Percentiles rank a stretch among this genome's conserved stretches.
These are phyloP conservation scores for Liquidambar formosana DNA, from an alignment of 164 flowering plant genomes.

Conservation along the genomic window DNA sequence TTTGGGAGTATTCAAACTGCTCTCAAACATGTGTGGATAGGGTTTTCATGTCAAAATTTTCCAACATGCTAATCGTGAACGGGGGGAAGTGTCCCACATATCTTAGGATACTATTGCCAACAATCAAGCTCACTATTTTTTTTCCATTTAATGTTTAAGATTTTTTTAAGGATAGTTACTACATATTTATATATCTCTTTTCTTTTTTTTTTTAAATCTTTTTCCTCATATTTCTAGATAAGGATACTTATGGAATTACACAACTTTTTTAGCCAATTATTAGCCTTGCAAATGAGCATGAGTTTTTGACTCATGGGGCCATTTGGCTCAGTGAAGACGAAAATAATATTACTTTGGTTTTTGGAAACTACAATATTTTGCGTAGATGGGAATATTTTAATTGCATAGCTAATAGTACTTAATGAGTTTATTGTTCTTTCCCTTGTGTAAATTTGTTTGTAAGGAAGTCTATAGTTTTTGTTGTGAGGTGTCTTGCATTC, in stretches of 20 bases:
- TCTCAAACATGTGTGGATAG: neutral
- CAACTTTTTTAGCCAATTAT: neutral
- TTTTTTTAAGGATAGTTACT: neutral
- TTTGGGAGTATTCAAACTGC: neutral
- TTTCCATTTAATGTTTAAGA: neutral
- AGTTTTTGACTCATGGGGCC: neutral
- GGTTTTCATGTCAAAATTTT: neutral
- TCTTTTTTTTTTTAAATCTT: too few relatives aligned
- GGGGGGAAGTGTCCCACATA: neutral
- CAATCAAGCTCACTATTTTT: neutral
- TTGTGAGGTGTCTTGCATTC: too few relatives aligned
- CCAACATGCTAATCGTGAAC: neutral
- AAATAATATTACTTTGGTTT: neutral
- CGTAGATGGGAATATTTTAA: slow-evolving; percentile 6
- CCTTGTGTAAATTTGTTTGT: neutral
- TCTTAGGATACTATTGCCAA: neutral
- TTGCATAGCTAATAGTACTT: neutral
- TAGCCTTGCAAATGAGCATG: neutral
- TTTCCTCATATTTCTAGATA: neutral
- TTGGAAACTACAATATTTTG: neutral
- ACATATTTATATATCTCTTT: too few relatives aligned
- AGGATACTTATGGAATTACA: neutral
- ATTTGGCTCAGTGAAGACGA: neutral
- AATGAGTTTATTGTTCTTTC: neutral
- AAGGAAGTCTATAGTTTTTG: neutral